phyloP scores from a whole-genome alignment of 768 basidiomycete species.

The Boletus subcaerulescens region DNA sequence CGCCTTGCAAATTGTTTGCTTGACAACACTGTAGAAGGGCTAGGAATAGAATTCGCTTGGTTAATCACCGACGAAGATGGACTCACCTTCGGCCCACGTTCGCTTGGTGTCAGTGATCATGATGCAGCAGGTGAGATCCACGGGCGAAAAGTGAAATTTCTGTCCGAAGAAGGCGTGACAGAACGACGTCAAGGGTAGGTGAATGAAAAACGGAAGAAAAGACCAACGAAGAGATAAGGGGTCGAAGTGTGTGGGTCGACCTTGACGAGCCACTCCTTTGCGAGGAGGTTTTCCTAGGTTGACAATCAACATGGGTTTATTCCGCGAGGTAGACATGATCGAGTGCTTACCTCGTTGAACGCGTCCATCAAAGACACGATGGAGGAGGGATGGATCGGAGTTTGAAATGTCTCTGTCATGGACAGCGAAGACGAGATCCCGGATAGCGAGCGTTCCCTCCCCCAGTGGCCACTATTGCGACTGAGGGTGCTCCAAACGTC shows the following conservation, averaged over 20 bases:
- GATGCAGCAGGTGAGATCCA: conserved; percentile 56
- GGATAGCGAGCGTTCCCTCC: conserved; percentile 37
- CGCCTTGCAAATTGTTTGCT: conserved; percentile 61
- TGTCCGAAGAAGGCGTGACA: conserved; percentile 26
- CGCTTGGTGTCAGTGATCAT: conserved; percentile 72
- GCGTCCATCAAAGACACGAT: conserved; percentile 38
- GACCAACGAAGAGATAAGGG: conserved; percentile 71
- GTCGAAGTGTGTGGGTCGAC: conserved; percentile 55
- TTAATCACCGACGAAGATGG: conserved; percentile 21
- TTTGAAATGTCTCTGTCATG: conserved; percentile 18
- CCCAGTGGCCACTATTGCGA: conserved; percentile 40
- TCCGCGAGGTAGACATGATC: not conserved
- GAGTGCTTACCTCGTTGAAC: conserved; percentile 44
- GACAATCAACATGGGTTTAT: not conserved
- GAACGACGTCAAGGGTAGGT: conserved; percentile 5
- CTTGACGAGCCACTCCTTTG: conserved; percentile 75
- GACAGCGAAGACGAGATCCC: conserved; percentile 41
- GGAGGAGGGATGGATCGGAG: conserved; percentile 17
- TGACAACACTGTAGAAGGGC: conserved; percentile 42
- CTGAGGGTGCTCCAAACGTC: conserved; percentile 36
- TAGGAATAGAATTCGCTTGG: conserved; percentile 15
- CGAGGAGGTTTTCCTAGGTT: conserved; percentile 53
- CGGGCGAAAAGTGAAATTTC: conserved; percentile 62
- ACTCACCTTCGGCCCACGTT: conserved; percentile 72
- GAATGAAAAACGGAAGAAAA: conserved; percentile 6